phyloP scores from a whole-genome alignment of 495 filamentous ascomycete species.

The Aspergillus campestris region DNA sequence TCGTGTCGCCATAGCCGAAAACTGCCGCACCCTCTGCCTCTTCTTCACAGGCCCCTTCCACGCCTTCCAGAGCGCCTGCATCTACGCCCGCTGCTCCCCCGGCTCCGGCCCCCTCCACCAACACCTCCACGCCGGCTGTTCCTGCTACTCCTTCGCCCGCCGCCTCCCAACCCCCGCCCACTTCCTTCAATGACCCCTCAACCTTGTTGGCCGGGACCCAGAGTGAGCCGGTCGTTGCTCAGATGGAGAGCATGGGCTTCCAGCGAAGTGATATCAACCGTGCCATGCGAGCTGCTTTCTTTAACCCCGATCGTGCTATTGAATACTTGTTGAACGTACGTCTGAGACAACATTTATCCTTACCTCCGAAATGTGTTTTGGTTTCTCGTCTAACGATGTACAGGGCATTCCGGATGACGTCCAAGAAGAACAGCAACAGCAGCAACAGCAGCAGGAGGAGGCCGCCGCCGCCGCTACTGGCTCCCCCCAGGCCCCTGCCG shows the following conservation, averaged over 20 bases:
- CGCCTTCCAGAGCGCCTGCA: slow-evolving; percentile 38
- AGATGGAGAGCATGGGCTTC: slow-evolving; percentile 97
- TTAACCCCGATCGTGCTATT: slow-evolving; percentile 93
- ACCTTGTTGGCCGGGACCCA: slow-evolving; percentile 76
- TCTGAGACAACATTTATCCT: slow-evolving; percentile 1
- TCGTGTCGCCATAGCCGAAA: slow-evolving; percentile 50
- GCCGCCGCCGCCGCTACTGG: slow-evolving; percentile 30
- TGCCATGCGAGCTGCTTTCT: slow-evolving; percentile 92
- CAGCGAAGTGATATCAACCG: slow-evolving; percentile 75
- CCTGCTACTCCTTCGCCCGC: slow-evolving; percentile 65
- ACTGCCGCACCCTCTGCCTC: slow-evolving; percentile 50
- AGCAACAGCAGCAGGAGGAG: slow-evolving; percentile 19
- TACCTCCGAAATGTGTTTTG: slow-evolving; percentile 1
- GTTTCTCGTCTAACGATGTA: slow-evolving; percentile 4
- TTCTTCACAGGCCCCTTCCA: slow-evolving; percentile 49
- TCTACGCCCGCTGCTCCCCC: slow-evolving; percentile 50
- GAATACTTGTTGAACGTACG: slow-evolving; percentile 87
- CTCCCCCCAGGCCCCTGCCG: slow-evolving; percentile 21
- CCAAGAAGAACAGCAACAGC: slow-evolving; percentile 57
- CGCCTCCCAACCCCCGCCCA: slow-evolving; percentile 36
- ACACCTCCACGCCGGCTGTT: slow-evolving; percentile 47
- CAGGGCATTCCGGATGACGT: slow-evolving; percentile 87
- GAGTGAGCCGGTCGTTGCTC: slow-evolving; percentile 75
- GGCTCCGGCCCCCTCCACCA: slow-evolving; percentile 61
- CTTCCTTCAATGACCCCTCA: slow-evolving; percentile 64